Conservation (phyloP, 768 basidiomycete species). For the Cystobasidium tubakii region DNA sequence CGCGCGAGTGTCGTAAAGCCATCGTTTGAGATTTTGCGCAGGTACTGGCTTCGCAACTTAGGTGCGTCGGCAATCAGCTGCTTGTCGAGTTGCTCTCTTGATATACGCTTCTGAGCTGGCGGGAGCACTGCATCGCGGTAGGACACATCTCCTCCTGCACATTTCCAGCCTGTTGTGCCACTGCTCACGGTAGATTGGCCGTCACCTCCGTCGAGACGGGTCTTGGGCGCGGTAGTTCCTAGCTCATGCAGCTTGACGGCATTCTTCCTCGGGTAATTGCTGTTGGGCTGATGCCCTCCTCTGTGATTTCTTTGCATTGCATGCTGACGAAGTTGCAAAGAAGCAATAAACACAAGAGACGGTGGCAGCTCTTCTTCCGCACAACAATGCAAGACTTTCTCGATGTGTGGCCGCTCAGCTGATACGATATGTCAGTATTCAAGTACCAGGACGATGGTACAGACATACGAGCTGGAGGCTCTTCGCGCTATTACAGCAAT, state of each 20-base stretch:
- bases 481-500: background rate
- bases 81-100: conserved; percentile 7
- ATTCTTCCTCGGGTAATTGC: background rate
- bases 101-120: conserved; percentile 20
- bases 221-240: background rate
- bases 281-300: background rate
- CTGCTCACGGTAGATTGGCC: background rate
- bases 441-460: conserved; percentile 3
- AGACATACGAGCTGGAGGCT: background rate
- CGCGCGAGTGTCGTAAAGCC: conserved; percentile 6
- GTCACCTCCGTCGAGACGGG: background rate
- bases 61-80: background rate
- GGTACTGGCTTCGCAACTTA: background rate
- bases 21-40: conserved; percentile 20
- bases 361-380: background rate
- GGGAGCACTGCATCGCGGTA: conserved; percentile 25
- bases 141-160: conserved; percentile 6
- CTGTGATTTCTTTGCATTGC: background rate
- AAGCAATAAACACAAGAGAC: background rate
- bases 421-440: background rate
- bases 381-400: background rate
- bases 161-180: conserved; percentile 5
- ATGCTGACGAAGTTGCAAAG: background rate
- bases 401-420: background rate
- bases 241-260: background rate